Evolutionary conservation across 2,329 filamentous ascomycete species (phyloP).

Genomic region (Sphaerostilbella broomeana): DNA sequence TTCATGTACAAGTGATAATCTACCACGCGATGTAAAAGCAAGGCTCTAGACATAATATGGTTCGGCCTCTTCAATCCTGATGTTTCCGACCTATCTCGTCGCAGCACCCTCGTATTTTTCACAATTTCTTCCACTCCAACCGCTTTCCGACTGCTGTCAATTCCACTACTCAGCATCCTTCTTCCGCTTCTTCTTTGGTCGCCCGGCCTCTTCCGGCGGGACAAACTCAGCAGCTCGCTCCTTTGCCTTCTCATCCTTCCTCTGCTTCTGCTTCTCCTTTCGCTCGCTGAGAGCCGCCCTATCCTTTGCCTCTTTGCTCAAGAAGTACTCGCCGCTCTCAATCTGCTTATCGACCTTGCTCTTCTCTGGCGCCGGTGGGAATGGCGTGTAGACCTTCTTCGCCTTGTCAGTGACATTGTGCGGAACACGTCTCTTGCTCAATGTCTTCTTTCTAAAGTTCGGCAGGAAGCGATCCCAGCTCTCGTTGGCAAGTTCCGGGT

Average conservation of each 20-base stretch:
- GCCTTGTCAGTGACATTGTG: constrained; percentile 84
- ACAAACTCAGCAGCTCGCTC: constrained; percentile 82
- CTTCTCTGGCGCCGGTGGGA: constrained; percentile 95
- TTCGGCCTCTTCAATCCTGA: no score
- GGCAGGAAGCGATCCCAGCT: constrained; percentile 95
- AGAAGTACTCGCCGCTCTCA: constrained; percentile 94
- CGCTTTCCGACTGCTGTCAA: no score
- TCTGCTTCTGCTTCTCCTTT: constrained; percentile 76
- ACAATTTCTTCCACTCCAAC: no score
- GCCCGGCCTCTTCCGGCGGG: constrained; percentile 69
- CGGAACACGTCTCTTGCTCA: constrained; percentile 77
- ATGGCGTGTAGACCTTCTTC: constrained; percentile 94
- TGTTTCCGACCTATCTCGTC: no score
- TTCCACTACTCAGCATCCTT: constrained; percentile 35
- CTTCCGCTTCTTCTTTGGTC: constrained; percentile 59
- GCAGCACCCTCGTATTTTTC: no score
- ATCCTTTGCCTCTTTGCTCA: constrained; percentile 89
- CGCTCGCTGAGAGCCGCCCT: constrained; percentile 71
- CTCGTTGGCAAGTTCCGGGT: constrained; percentile 77
- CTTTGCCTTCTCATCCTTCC: constrained; percentile 81
- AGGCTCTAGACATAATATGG: no score
- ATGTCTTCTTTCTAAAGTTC: constrained; percentile 90
- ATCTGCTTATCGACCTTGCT: constrained; percentile 98
- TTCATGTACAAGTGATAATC: no score
- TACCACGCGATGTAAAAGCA: no score